These are phyloP conservation scores for Leavenworthia alabamica DNA, from an alignment of 345 rosid genomes.

Conservation along the genomic window DNA sequence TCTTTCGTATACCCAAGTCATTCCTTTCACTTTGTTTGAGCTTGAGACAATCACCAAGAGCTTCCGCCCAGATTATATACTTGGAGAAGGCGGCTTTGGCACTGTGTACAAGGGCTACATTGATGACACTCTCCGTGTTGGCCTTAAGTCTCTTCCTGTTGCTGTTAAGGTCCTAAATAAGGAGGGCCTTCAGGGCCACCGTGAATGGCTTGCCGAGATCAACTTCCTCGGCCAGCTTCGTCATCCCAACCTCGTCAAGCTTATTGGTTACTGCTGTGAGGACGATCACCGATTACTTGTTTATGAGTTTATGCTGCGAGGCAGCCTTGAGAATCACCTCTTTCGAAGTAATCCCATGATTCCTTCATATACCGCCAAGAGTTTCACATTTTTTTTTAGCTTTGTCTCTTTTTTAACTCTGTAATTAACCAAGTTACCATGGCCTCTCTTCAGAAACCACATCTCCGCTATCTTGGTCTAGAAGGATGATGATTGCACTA, in stretches of 20 bases:
- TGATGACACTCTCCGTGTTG: conserved; percentile 85
- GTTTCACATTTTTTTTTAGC: neutral
- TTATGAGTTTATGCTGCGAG: conserved; percentile 91
- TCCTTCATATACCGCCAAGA: too few species aligned
- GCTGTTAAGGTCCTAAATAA: conserved; percentile 95
- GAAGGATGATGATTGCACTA: conserved; percentile 94
- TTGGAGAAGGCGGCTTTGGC: conserved; percentile 97
- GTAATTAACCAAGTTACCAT: neutral
- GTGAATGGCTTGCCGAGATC: conserved; percentile 85
- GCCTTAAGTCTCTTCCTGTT: conserved; percentile 92
- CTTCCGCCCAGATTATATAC: conserved; percentile 90
- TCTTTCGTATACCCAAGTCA: conserved; percentile 62
- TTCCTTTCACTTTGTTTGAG: conserved; percentile 76
- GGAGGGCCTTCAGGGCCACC: conserved; percentile 97
- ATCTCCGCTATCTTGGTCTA: conserved; percentile 74
- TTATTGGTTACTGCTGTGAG: conserved; percentile 92
- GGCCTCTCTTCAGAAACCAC: conserved; percentile 57
- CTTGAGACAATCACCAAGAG: conserved; percentile 97
- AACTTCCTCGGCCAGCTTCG: conserved; percentile 82
- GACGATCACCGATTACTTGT: conserved; percentile 89
- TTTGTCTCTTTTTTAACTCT: neutral
- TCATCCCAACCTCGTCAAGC: conserved; percentile 92
- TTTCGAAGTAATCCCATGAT: conserved; percentile 58
- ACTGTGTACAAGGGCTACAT: conserved; percentile 95
- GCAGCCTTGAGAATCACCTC: conserved; percentile 94